Evolutionary conservation across 2,329 filamentous ascomycete genomes (phyloP).

Genomic region (Pyricularia grisea): DNA sequence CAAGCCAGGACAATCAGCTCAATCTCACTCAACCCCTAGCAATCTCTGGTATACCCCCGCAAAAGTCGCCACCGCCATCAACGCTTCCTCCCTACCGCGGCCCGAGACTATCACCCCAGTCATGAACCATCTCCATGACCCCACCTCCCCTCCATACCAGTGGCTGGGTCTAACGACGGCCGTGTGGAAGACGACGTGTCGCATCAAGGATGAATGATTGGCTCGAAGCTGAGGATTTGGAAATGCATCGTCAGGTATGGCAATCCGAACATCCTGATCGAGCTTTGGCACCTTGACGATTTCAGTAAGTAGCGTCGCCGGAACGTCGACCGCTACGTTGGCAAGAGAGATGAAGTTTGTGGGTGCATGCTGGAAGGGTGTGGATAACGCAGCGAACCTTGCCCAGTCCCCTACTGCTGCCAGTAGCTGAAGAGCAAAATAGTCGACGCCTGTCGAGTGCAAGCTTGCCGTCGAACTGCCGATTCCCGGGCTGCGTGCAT

Average conservation of each 20-base stretch:
- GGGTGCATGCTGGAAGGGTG: slow-evolving; percentile 10
- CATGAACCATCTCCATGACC: neutral
- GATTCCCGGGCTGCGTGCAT: slow-evolving; percentile 19
- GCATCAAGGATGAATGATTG: neutral
- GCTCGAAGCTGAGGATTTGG: neutral
- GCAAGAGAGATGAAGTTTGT: neutral
- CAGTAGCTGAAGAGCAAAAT: slow-evolving; percentile 17
- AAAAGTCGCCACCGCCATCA: neutral
- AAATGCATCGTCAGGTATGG: neutral
- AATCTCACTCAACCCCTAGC: neutral
- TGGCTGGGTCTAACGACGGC: neutral
- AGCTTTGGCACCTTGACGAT: neutral
- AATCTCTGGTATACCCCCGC: neutral
- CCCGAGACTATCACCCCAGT: neutral
- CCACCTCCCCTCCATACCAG: neutral
- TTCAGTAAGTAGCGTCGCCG: neutral
- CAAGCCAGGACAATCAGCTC: neutral
- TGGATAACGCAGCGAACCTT: slow-evolving; percentile 11
- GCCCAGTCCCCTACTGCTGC: slow-evolving; percentile 11
- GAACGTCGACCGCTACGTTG: neutral
- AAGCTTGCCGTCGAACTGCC: slow-evolving; percentile 12
- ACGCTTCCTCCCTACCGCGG: neutral
- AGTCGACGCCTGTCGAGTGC: slow-evolving; percentile 20
- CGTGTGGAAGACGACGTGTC: neutral
- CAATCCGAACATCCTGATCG: neutral